A percentile compares a stretch with the other conserved stretches of the same genome.
Evolutionary conservation across 2,329 filamentous ascomycete genomes (phyloP).

Genomic region (Diaporthe ilicicola): DNA sequence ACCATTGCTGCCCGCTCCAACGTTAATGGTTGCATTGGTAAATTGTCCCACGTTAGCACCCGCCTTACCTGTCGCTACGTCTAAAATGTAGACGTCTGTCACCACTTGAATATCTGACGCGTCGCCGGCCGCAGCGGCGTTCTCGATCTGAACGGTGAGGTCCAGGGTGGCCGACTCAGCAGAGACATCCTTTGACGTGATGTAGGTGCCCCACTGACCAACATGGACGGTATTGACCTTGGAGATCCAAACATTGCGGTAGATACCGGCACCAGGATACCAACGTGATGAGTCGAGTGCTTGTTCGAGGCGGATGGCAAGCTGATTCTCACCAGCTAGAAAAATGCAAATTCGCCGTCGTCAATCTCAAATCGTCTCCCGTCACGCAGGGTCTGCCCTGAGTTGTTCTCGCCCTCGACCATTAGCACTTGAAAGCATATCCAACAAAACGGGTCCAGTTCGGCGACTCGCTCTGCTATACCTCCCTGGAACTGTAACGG

Average conservation of each 20-base stretch:
- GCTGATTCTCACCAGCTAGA: conserved; percentile 52
- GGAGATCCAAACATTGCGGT: conserved; percentile 63
- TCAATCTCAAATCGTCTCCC: conserved; percentile 55
- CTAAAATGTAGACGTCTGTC: conserved; percentile 51
- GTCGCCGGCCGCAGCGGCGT: conserved; percentile 42
- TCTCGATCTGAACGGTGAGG: conserved; percentile 56
- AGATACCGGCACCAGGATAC: conserved; percentile 63
- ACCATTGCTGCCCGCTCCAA: not conserved
- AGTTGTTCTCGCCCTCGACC: conserved; percentile 62
- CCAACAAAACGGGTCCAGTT: conserved; percentile 60
- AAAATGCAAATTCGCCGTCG: conserved; percentile 54
- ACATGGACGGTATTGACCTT: conserved; percentile 57
- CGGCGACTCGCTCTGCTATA: conserved; percentile 50
- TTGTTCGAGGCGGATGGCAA: conserved; percentile 62
- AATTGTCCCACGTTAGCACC: conserved; percentile 6
- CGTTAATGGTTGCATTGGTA: not conserved
- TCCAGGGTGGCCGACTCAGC: conserved; percentile 53
- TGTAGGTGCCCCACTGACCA: conserved; percentile 57
- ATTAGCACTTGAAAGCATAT: conserved; percentile 64
- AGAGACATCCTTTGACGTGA: conserved; percentile 57
- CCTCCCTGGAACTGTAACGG: conserved; percentile 57
- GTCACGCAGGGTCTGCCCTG: conserved; percentile 48
- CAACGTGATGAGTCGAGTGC: conserved; percentile 56
- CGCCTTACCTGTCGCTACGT: conserved; percentile 44
- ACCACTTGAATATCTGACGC: conserved; percentile 47